Evolutionary conservation across 768 basidiomycete genomes (phyloP).

Genomic region (Suillus tomentosus): DNA sequence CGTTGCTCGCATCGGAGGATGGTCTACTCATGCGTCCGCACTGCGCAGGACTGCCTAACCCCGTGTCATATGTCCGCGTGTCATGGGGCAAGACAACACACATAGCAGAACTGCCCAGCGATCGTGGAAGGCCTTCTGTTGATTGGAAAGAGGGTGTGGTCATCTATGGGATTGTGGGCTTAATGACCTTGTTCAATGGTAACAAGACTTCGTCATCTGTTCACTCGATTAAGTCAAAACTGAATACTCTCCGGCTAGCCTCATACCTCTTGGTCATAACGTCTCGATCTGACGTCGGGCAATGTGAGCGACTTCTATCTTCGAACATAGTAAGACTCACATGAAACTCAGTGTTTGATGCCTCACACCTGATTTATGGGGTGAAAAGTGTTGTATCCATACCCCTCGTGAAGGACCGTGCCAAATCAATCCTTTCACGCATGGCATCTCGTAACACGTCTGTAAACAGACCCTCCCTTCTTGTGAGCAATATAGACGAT

Average conservation of each 20-base stretch:
- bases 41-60: conserved; percentile 22
- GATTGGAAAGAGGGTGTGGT: conserved; percentile 61
- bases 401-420: conserved; percentile 68
- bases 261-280: conserved; percentile 79
- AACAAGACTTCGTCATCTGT: conserved; percentile 13
- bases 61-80: conserved; percentile 49
- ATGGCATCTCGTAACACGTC: conserved; percentile 53
- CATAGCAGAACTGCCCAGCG: conserved; percentile 51
- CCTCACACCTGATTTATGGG: conserved; percentile 59
- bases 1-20: conserved; percentile 55
- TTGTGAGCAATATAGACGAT: conserved; percentile 31
- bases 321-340: neutral
- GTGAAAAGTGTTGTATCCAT: conserved; percentile 72
- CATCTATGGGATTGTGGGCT: conserved; percentile 76
- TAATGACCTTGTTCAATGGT: conserved; percentile 76
- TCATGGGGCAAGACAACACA: conserved; percentile 59
- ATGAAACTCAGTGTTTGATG: conserved; percentile 60
- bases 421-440: conserved; percentile 50
- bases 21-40: conserved; percentile 73
- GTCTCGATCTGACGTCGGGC: conserved; percentile 61
- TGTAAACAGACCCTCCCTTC: conserved; percentile 47
- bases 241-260: conserved; percentile 40
- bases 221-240: neutral
- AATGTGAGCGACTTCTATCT: conserved; percentile 45
- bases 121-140: conserved; percentile 34